Base-by-base conservation (phyloP, 2,329 filamentous ascomycete species). In the Amphichorda felina region DNA sequence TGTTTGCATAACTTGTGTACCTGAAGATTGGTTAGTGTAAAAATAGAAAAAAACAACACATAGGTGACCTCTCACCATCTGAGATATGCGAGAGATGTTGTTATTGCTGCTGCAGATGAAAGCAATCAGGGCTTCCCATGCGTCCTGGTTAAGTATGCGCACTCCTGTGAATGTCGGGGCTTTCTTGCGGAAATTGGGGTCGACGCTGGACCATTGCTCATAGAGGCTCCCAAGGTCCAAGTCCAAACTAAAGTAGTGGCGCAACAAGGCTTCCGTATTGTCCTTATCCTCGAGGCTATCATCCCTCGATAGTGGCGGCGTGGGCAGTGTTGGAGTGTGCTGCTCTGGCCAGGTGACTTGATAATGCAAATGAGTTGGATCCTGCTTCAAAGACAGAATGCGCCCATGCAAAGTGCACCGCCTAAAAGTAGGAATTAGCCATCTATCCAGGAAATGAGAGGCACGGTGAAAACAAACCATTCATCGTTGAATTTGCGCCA, bases 41-140 rank as follows among this genome's bases (percentile, higher is more conserved):
- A 16, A 41, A 36, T 14, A 2, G 8, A 28, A 13, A 8, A 24
- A n/a, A 24, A n/a, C 7, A 10, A 14, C 21, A 10, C 21, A 13
- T 29, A 29, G 9, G 51, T 43, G n/a, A n/a, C n/a, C n/a, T n/a
- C n/a, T n/a, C 49, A 82, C 87, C 91, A 98, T 98, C 58, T 93
- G 84, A 5, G 84, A 89, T 54, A 98, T 98, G 27, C 91, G 76
- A 2, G 79, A 72, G 41, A 98, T 98, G 54, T 98, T 95, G 61
- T 98, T 98, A 60, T 98, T 98, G 59, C 87, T 94, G 59, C 88
- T 95, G 68, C 91, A 98, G 43, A 98, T 98, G 58, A 98, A 98
- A 38, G 82, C 80, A 17, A 98, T 67, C 16, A 98, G 66, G 1
- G 91, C 79, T 57, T 98, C 91, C 91, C 93, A 98, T 1, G 89